Evolutionary conservation across 169 alveolate genomes (phyloP).

Genomic region (Besnoitia besnoiti): DNA sequence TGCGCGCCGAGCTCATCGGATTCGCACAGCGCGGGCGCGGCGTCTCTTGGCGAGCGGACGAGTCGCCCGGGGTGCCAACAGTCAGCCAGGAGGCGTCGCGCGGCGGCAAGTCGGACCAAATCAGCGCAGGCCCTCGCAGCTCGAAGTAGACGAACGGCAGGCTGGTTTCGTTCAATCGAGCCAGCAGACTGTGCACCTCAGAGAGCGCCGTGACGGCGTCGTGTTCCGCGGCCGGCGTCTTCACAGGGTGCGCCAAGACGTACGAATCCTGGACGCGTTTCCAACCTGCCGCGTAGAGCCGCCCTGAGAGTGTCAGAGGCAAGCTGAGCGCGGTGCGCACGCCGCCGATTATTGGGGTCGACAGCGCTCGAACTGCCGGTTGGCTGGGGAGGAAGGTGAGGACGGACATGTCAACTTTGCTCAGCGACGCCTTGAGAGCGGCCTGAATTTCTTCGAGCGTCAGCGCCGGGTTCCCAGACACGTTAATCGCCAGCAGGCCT

Average conservation of each 20-base stretch:
- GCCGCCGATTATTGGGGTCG: neutral
- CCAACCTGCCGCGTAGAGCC: slow-evolving; percentile 36
- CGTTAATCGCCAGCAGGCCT: neutral
- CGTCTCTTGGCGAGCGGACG: neutral
- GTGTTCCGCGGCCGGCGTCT: no score
- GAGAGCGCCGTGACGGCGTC: no score
- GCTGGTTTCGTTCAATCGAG: neutral
- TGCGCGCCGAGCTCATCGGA: neutral
- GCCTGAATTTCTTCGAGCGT: neutral
- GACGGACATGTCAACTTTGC: neutral
- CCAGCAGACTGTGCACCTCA: neutral
- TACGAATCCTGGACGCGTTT: neutral
- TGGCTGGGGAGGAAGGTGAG: neutral
- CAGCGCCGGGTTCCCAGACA: neutral
- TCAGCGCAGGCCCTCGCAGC: slow-evolving; percentile 16
- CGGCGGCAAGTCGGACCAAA: neutral
- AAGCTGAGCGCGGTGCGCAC: neutral
- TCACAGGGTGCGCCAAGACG: neutral
- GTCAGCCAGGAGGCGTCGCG: neutral
- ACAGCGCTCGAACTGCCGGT: neutral
- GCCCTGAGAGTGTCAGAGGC: slow-evolving; percentile 28
- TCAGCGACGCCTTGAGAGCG: neutral
- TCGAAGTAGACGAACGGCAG: slow-evolving; percentile 31
- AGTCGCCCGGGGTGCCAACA: neutral
- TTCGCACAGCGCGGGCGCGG: neutral